Conservation (phyloP, 352 stramenopile species). For the Globisporangium heterothallicum region DNA sequence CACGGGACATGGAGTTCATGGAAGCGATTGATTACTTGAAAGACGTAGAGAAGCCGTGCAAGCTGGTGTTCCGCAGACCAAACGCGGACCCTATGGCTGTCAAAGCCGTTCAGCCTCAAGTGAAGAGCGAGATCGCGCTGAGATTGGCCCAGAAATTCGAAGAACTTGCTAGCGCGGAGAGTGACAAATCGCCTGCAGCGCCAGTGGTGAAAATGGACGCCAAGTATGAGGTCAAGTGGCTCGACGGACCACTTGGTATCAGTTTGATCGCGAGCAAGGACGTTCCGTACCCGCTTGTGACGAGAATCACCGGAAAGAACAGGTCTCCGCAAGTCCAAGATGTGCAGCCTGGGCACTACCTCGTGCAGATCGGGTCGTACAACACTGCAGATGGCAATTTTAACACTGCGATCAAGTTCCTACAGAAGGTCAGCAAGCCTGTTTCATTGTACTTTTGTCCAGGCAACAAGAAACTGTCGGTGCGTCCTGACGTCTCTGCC, state of each 20-base stretch:
- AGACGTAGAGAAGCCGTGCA: constrained; percentile 67
- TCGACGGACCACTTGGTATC: constrained; percentile 80
- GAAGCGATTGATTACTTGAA: constrained; percentile 82
- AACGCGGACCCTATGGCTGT: constrained; percentile 72
- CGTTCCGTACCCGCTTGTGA: constrained; percentile 81
- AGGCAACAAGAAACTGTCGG: constrained; percentile 73
- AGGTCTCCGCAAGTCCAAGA: constrained; percentile 83
- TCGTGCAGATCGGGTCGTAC: constrained; percentile 84
- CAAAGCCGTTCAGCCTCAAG: constrained; percentile 64
- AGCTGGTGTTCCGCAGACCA: constrained; percentile 69
- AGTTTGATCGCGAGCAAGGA: constrained; percentile 87
- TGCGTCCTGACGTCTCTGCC: constrained; percentile 48
- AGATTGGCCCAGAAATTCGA: constrained; percentile 76
- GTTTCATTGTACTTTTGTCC: constrained; percentile 83
- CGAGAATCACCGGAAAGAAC: constrained; percentile 85
- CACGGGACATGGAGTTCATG: constrained; percentile 78
- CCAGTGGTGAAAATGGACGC: constrained; percentile 73
- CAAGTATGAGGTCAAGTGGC: constrained; percentile 87
- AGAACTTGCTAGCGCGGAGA: constrained; percentile 60
- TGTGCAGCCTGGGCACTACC: constrained; percentile 81
- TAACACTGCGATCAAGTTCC: constrained; percentile 86
- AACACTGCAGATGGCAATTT: constrained; percentile 83
- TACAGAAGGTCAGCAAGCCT: constrained; percentile 84
- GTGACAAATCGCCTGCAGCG: constrained; percentile 58
- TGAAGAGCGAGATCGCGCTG: constrained; percentile 64